Evolutionary conservation across 73 alveolate genomes (phyloP).

Genomic region (Tetrahymena thermophila): DNA sequence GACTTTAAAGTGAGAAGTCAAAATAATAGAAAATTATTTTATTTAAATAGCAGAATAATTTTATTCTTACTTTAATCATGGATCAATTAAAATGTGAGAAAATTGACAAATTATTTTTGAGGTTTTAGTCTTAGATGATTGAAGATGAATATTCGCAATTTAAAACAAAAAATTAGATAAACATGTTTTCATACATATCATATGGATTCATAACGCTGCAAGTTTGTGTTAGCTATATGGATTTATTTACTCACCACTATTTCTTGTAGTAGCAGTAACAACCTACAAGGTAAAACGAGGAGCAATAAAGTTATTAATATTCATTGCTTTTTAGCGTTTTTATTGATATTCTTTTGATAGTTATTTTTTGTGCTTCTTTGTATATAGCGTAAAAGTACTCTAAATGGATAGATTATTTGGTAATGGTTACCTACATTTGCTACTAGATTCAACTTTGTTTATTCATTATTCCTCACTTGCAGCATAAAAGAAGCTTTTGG

Average conservation of each 20-base stretch:
- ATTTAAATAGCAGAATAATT: background rate
- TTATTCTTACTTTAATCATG: background rate
- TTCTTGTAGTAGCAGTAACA: background rate
- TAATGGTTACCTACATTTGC: background rate
- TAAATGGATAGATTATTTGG: background rate
- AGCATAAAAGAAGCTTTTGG: background rate
- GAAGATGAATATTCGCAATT: background rate
- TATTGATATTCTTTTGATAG: background rate
- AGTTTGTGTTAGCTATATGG: background rate
- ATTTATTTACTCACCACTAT: background rate
- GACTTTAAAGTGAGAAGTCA: background rate
- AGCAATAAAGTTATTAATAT: background rate
- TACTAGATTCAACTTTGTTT: background rate
- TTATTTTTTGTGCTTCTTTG: background rate
- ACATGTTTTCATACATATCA: background rate
- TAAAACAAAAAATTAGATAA: background rate
- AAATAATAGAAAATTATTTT: too few species aligned
- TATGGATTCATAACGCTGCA: background rate
- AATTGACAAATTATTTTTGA: background rate
- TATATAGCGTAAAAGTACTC: background rate
- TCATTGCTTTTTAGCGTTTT: background rate
- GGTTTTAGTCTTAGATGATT: background rate
- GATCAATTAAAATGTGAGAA: background rate
- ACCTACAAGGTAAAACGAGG: background rate
- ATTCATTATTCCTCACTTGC: background rate